These are phyloP conservation scores for Cyberlindnera mississippiensis DNA, from an alignment of 805 yeast species.

Conservation along the genomic window DNA sequence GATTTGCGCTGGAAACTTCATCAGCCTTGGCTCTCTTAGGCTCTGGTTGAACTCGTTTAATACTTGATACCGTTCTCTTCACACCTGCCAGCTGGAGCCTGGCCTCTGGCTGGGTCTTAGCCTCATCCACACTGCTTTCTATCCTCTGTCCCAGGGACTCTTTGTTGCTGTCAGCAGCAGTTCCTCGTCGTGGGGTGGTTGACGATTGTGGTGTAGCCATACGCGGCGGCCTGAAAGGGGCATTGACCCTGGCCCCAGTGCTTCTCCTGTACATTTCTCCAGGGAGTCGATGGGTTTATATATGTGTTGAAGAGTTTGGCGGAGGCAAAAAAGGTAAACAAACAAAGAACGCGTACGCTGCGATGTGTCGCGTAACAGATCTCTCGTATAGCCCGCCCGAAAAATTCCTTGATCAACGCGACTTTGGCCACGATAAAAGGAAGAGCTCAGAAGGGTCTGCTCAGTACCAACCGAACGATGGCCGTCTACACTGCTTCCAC, in stretches of 20 bases:
- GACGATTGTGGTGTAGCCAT: conserved; percentile 8
- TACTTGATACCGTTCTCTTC: neutral
- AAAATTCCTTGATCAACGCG: neutral
- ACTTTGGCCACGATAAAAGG: neutral
- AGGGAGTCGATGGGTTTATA: no score
- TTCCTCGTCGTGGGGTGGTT: neutral
- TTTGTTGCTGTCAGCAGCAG: neutral
- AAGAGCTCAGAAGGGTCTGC: neutral
- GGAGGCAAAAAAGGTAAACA: conserved; percentile 9
- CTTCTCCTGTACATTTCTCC: conserved; percentile 11
- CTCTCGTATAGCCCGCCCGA: conserved; percentile 2
- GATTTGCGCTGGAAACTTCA: neutral
- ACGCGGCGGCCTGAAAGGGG: conserved; percentile 19
- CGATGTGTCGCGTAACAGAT: neutral
- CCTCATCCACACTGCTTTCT: no score
- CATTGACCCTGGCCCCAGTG: conserved; percentile 3
- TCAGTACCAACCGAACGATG: conserved; percentile 31
- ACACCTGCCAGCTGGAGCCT: neutral
- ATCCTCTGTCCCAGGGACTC: neutral
- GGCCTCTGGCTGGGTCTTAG: neutral
- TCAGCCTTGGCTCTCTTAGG: neutral
- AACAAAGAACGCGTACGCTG: neutral
- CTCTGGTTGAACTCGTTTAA: neutral
- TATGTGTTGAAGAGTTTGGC: no score
- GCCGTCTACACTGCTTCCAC: conserved; percentile 67